phyloP scores from a whole-genome alignment of 306 rosid genomes.

The Prunus dulcis region DNA sequence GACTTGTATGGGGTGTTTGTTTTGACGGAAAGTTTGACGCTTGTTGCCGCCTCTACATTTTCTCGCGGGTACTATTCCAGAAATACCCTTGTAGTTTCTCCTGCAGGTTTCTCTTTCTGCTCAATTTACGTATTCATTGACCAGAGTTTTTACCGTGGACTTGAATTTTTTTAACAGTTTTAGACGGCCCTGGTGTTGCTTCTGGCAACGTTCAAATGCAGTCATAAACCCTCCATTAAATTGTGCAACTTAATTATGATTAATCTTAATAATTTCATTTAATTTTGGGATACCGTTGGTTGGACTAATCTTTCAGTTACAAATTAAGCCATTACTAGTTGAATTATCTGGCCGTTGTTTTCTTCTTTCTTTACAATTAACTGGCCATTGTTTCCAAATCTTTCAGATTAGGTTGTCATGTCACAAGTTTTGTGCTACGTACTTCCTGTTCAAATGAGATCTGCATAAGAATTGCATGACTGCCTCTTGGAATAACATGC shows the following conservation, averaged over 20 bases:
- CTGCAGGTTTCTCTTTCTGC: neutral
- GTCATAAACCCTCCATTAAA: neutral
- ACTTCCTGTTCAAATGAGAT: neutral
- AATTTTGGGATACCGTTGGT: neutral
- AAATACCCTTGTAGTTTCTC: conserved; percentile 7
- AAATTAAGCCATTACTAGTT: neutral
- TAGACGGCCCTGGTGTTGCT: neutral
- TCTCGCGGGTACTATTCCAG: conserved; percentile 14
- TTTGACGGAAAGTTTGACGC: conserved; percentile 42
- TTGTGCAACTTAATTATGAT: neutral
- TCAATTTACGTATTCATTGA: neutral
- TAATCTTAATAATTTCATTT: neutral
- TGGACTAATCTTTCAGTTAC: neutral
- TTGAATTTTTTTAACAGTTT: neutral
- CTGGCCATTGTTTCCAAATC: neutral
- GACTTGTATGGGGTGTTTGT: conserved; percentile 12
- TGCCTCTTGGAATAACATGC: neutral
- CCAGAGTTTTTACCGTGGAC: neutral
- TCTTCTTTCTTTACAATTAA: neutral
- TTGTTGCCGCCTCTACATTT: conserved; percentile 8
- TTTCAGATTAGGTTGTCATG: neutral
- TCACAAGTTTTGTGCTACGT: too few species aligned
- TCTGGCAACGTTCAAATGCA: neutral
- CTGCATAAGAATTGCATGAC: conserved; percentile 12
- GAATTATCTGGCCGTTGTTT: too few species aligned